Percentiles rank a stretch among this genome's conserved stretches.
Conservation (phyloP, 164 flowering plant species). For the Nymphaea colorata region DNA sequence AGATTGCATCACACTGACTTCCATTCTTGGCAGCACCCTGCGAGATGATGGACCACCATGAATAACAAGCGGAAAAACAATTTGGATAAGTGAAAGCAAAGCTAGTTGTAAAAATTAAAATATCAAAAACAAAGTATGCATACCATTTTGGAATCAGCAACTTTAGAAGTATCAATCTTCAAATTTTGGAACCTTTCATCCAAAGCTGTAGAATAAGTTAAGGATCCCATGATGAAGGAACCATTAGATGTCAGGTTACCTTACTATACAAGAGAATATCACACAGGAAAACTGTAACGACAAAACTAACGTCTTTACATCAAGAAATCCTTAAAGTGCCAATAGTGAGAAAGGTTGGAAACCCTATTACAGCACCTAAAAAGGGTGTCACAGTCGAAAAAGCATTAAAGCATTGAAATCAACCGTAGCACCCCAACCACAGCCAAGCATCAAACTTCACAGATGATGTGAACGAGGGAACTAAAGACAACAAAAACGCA, state of each 20-base stretch:
- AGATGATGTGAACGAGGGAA: no score
- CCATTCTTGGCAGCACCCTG: conserved; percentile 25
- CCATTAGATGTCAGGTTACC: background rate
- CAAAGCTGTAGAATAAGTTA: conserved; percentile 23
- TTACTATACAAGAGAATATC: no score
- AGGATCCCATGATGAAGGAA: conserved; percentile 5
- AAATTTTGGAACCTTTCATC: conserved; percentile 25
- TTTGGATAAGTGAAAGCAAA: background rate
- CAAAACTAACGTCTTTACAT: no score
- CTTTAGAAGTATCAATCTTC: conserved; percentile 21
- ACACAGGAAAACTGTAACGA: no score
- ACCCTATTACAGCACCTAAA: no score
- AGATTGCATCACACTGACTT: conserved; percentile 27
- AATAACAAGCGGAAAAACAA: background rate
- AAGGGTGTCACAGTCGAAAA: no score
- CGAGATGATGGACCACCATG: background rate
- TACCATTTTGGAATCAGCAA: conserved; percentile 17
- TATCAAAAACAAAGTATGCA: background rate
- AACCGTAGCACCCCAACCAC: no score
- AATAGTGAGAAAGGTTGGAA: no score
- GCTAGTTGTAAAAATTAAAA: background rate
- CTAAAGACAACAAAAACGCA: no score
- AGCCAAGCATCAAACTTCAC: no score
- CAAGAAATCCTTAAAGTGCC: no score
- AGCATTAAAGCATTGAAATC: no score